phyloP scores from a whole-genome alignment of 1,284 basidiomycete genomes.

The Trametes hirsuta region DNA sequence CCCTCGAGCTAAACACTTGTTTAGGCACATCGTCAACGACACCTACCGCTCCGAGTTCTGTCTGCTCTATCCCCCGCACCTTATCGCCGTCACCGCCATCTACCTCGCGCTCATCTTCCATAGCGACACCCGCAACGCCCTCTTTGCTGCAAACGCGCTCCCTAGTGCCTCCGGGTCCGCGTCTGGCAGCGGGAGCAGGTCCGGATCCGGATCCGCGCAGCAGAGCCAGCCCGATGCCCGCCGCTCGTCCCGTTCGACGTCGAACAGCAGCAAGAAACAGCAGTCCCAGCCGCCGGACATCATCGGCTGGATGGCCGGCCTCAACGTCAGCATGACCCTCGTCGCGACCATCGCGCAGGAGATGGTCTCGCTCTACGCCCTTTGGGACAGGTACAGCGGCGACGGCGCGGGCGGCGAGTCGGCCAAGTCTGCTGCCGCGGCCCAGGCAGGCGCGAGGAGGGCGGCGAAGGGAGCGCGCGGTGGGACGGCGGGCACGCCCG shows the following conservation, averaged over 20 bases:
- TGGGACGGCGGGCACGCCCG: conserved; percentile 29
- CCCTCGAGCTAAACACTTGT: background rate
- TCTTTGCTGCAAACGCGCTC: conserved; percentile 28
- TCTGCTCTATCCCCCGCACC: conserved; percentile 90
- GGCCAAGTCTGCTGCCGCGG: background rate
- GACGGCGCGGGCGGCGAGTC: conserved; percentile 39
- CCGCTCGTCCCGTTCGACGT: conserved; percentile 54
- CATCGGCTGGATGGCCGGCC: conserved; percentile 80
- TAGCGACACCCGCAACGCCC: conserved; percentile 50
- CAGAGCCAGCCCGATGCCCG: conserved; percentile 33
- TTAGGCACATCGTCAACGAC: conserved; percentile 95
- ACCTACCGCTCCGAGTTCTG: conserved; percentile 91
- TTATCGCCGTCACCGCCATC: conserved; percentile 90
- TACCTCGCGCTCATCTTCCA: conserved; percentile 84
- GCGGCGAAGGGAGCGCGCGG: conserved; percentile 11
- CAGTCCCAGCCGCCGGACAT: conserved; percentile 63
- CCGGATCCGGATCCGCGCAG: conserved; percentile 35
- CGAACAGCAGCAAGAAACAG: conserved; percentile 40
- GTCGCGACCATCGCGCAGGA: conserved; percentile 91
- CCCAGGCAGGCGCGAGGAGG: background rate
- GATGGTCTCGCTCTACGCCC: conserved; percentile 85
- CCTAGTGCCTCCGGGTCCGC: conserved; percentile 28
- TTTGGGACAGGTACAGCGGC: conserved; percentile 84
- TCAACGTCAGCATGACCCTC: conserved; percentile 84
- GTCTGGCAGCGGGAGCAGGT: conserved; percentile 38